These are phyloP conservation scores for Moesziomyces globuligerus DNA, from an alignment of 1,284 basidiomycete species.

Conservation along the genomic window DNA sequence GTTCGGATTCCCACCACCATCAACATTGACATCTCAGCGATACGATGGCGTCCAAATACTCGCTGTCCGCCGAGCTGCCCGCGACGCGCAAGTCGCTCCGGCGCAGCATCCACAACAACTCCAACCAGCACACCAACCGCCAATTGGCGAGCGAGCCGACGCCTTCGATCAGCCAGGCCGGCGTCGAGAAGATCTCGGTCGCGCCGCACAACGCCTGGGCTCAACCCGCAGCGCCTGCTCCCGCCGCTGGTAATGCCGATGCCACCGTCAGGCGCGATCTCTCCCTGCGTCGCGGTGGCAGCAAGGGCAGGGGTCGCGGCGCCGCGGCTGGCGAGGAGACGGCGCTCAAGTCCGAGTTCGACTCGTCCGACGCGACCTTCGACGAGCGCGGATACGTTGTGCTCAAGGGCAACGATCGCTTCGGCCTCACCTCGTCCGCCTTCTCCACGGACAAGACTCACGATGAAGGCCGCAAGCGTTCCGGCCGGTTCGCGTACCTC, in stretches of 20 bases:
- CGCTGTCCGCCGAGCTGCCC: slow-evolving; percentile 34
- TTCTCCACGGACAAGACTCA: slow-evolving; percentile 26
- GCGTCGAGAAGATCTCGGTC: slow-evolving; percentile 23
- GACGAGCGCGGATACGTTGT: slow-evolving; percentile 36
- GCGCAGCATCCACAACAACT: slow-evolving; percentile 7
- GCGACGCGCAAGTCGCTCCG: slow-evolving; percentile 45
- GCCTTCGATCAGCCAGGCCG: background rate
- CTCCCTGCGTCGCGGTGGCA: slow-evolving; percentile 10
- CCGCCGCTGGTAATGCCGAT: background rate
- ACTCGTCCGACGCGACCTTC: slow-evolving; percentile 4
- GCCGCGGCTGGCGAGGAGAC: background rate
- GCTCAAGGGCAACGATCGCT: slow-evolving; percentile 25
- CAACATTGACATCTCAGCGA: background rate
- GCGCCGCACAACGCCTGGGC: slow-evolving; percentile 10
- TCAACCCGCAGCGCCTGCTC: background rate
- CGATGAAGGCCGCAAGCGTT: slow-evolving; percentile 35
- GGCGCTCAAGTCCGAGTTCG: slow-evolving; percentile 19
- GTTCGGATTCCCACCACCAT: slow-evolving; percentile 5
- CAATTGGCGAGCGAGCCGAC: background rate
- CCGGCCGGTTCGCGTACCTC: slow-evolving; percentile 24
- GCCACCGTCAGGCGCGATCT: slow-evolving; percentile 13
- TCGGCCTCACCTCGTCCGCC: slow-evolving; percentile 24
- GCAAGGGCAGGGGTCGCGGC: background rate
- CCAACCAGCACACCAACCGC: background rate
- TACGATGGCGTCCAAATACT: slow-evolving; percentile 43